These are phyloP conservation scores for Picochlorum sp. DNA, from an alignment of 139 green algal genomes.

Conservation along the genomic window DNA sequence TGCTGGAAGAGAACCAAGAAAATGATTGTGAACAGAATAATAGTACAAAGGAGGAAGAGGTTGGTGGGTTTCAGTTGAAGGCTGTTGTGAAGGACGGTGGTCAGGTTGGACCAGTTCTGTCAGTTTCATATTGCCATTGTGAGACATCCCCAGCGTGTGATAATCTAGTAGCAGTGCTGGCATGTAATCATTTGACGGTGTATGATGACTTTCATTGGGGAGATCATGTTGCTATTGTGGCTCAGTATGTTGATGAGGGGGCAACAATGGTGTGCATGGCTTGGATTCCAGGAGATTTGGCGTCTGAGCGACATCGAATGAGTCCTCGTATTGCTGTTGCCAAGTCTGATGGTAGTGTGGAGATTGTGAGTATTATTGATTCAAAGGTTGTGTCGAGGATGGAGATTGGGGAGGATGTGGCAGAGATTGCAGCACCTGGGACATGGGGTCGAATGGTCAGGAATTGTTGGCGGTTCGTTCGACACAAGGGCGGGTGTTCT, in stretches of 20 bases:
- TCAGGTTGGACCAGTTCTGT: background rate
- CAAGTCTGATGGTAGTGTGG: constrained; percentile 39
- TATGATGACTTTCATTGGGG: constrained; percentile 67
- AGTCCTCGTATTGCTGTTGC: constrained; percentile 54
- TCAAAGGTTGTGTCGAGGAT: constrained; percentile 36
- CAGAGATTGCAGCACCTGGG: background rate
- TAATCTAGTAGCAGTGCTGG: constrained; percentile 54
- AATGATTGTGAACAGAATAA: background rate
- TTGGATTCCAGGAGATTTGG: constrained; percentile 19
- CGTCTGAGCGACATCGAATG: constrained; percentile 27
- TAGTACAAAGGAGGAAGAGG: background rate
- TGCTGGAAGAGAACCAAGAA: no score
- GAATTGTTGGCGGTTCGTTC: background rate
- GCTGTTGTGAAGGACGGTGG: background rate
- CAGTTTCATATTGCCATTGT: background rate
- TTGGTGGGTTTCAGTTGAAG: constrained; percentile 4
- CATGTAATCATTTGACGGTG: constrained; percentile 50
- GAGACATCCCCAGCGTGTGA: background rate
- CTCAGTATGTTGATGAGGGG: constrained; percentile 48
- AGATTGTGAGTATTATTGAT: constrained; percentile 57
- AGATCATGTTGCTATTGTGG: constrained; percentile 48
- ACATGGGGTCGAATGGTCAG: background rate
- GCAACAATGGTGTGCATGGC: constrained; percentile 42
- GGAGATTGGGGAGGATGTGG: constrained; percentile 2
- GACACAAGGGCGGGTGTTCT: background rate